Evolutionary conservation across 225 moss, liverwort and hornwort genomes (phyloP).

Genomic region (Ulota crispa): DNA sequence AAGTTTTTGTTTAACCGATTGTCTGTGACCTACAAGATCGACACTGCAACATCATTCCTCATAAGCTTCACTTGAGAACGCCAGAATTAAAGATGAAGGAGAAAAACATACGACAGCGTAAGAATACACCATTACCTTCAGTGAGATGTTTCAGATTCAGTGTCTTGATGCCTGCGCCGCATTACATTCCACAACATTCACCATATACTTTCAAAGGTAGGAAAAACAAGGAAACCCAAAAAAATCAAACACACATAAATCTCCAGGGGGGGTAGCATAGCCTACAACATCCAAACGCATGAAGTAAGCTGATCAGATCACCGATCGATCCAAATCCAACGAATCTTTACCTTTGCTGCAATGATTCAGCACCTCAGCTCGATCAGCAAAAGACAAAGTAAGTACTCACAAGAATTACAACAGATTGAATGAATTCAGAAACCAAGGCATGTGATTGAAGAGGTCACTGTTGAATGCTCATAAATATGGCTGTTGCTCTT

Average conservation of each 20-base stretch:
- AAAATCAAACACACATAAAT: not conserved
- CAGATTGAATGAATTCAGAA: not conserved
- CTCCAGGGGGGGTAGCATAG: not conserved
- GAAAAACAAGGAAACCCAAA: not conserved
- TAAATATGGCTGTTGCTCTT: not conserved
- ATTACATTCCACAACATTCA: not conserved
- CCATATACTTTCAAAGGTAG: not conserved
- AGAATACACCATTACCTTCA: not conserved
- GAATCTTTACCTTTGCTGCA: slow-evolving; percentile 4
- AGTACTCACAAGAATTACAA: not conserved
- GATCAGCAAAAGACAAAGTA: not conserved
- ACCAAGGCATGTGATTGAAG: not conserved
- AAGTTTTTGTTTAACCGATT: not conserved
- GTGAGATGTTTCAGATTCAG: slow-evolving; percentile 5
- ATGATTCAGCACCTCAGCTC: not conserved
- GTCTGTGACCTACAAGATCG: not conserved
- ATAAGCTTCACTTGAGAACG: not conserved
- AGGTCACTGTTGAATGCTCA: not conserved
- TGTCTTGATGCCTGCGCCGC: slow-evolving; percentile 1
- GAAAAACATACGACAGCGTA: not conserved
- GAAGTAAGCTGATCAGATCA: not conserved
- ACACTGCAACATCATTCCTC: not conserved
- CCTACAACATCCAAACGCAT: not conserved
- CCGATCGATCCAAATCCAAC: not conserved
- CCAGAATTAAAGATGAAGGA: not conserved